Base-by-base conservation (phyloP, 2,329 filamentous ascomycete genomes). In the Phialophora verrucosa region DNA sequence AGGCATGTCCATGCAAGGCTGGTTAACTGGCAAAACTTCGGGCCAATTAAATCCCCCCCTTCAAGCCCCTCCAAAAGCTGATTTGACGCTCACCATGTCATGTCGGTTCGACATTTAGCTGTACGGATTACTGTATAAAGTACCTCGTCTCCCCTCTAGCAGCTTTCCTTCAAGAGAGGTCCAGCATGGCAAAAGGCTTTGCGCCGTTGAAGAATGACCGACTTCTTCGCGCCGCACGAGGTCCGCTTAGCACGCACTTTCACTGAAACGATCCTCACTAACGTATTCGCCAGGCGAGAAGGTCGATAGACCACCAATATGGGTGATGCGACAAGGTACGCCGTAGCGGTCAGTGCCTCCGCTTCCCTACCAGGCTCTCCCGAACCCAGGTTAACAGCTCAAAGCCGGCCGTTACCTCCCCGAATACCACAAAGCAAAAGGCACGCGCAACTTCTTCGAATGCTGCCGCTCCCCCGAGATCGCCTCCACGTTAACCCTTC, bases 271-370 rank as follows among this genome's bases (percentile, higher is more conserved):
- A 29, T 38, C 51, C n/a, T 17, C 10, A 23, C 49, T 51, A 51
- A 51, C n/a, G 17, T 51, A 51, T 51, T 23, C 57, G 1, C 14
- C 51, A 73, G 93, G 94, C 78, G 86, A 97, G 81, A 89, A 89
- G 78, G 91, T 98, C 72, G 93, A 97, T 80, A 89, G 95, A 71
- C 91, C 95, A 68, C 95, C 95, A 65, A 92, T 96, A 84, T 99
- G 95, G 95, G 93, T 99, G 78, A 99, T 99, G 95, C 91, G 95
- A 80, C 95, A 99, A 88, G 93, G 93, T 94, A 83, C 78, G 59
- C 35, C 14, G 31, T 44, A 17, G 79, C 66, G 57, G 70, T 71
- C 68, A 70, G 63, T 73, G 72, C 62, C 68, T 38, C 44, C 27
- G 58, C 58, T 27, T 32, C 31, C 49, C 57, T 49, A 3, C 35